These are phyloP conservation scores for Coemansia sp. DNA, from an alignment of 192 early-diverging fungal species.

Conservation along the genomic window DNA sequence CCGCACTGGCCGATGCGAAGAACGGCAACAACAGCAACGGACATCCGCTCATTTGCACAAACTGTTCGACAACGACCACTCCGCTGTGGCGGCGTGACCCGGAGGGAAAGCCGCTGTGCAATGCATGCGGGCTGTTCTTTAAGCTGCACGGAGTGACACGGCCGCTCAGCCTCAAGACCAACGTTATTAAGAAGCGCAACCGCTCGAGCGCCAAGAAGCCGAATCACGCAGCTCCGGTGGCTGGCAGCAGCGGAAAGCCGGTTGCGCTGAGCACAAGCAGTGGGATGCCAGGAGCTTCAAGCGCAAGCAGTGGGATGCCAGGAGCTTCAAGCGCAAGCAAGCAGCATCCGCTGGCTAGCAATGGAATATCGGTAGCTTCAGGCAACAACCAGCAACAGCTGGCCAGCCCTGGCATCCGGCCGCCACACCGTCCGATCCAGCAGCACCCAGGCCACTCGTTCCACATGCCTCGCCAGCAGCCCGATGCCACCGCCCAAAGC, in stretches of 20 bases:
- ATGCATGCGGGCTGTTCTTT: slow-evolving; percentile 95
- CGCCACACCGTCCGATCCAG: slow-evolving; percentile 1
- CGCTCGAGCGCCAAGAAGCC: slow-evolving; percentile 55
- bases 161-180: slow-evolving; percentile 89
- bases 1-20: neutral
- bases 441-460: slow-evolving; percentile 1
- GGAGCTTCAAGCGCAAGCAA: neutral
- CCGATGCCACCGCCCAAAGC: neutral
- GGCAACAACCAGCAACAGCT: neutral
- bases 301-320: too few species aligned
- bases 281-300: too few species aligned
- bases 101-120: slow-evolving; percentile 89
- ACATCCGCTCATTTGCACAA: slow-evolving; percentile 59
- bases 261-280: neutral
- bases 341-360: neutral
- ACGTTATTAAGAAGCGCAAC: slow-evolving; percentile 95
- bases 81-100: slow-evolving; percentile 93
- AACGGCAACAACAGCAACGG: slow-evolving; percentile 27
- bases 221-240: neutral
- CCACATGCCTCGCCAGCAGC: neutral
- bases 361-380: neutral
- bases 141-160: slow-evolving; percentile 94
- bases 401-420: neutral
- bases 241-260: neutral
- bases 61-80: slow-evolving; percentile 88